Percentiles rank a stretch among this genome's conserved stretches.
phyloP scores from a whole-genome alignment of 176 grass and related monocot species.

The Coix lacrymajobi region DNA sequence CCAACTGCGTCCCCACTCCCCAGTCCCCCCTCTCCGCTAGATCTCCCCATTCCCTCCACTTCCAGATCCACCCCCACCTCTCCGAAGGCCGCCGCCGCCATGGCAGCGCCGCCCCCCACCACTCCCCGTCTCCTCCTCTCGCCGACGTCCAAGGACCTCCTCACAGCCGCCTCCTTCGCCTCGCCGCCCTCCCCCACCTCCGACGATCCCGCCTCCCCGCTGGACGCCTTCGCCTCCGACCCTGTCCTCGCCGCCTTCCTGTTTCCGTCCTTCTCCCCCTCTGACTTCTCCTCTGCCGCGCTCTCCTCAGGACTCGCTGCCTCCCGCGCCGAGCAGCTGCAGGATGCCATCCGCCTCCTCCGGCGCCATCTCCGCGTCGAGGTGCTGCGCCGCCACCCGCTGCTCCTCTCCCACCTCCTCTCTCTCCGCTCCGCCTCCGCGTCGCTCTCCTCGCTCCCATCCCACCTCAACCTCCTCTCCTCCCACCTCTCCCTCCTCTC shows the following conservation, averaged over 20 bases:
- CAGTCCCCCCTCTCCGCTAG: slow-evolving; percentile 7
- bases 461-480: slow-evolving; percentile 57
- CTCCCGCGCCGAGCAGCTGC: slow-evolving; percentile 81
- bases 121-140: slow-evolving; percentile 45
- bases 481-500: slow-evolving; percentile 74
- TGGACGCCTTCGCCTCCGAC: slow-evolving; percentile 86
- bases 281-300: slow-evolving; percentile 84
- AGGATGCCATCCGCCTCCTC: slow-evolving; percentile 80
- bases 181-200: slow-evolving; percentile 25
- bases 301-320: slow-evolving; percentile 84
- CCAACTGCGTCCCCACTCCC: not conserved
- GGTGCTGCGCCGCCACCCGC: slow-evolving; percentile 84
- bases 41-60: not conserved
- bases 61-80: slow-evolving; percentile 36
- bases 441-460: slow-evolving; percentile 68
- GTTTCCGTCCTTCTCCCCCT: slow-evolving; percentile 74
- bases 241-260: slow-evolving; percentile 91
- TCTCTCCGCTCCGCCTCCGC: slow-evolving; percentile 78
- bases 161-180: slow-evolving; percentile 32
- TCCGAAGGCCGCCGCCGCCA: slow-evolving; percentile 25
- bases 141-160: slow-evolving; percentile 47
- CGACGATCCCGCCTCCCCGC: slow-evolving; percentile 47
- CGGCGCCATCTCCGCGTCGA: slow-evolving; percentile 77
- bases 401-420: slow-evolving; percentile 81
- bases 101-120: slow-evolving; percentile 48